Base-by-base conservation (phyloP, 2,329 filamentous ascomycete species). In the Aplosporella prunicola region DNA sequence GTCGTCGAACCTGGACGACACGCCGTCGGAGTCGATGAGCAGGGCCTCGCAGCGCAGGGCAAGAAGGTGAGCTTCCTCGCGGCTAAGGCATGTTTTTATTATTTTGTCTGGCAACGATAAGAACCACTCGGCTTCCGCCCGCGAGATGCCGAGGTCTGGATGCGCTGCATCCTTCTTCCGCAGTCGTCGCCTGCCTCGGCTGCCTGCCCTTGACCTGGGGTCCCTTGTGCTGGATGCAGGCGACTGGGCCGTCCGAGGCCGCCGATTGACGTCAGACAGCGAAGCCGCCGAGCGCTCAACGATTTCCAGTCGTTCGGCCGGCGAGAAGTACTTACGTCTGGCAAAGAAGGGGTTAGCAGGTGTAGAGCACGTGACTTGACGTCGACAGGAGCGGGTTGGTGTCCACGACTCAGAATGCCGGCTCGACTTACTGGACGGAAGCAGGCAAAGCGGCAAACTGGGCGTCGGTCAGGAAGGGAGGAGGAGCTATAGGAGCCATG, bases 31-130 rank as follows among this genome's bases (percentile, higher is more conserved):
- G 46, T 47, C 46, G 42, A 44, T 31, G 43, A 45, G 26, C 24
- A 41, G 36, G 9, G 42, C 68, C 46, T 72, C 63, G 35, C 69
- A 66, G 35, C 69, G 67, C 39, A 66, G 66, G 26, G 72, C 72
- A 39, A 80, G 65, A 41, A 77, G 58, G 28, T 72, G 62, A 48
- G 81, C 80, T 60, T 91, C 83, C 57, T 87, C 80, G 32, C 66
- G 68, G 16, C 78, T 79, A 55, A 87, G 80, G 44, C 82, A 74
- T 46, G 74, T 76, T 46, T 76, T 74, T 52, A 76, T 78, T 45
- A 86, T 71, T 58, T 85, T 86, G 44, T 82, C 75, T 14, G 84
- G 82, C 27, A 87, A 66, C 15, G 70, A 74, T 36, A 78, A 66
- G 55, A 79, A 87, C 66, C 82, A 85, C 45, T 74, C 68, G 38